Percentiles rank a stretch among this genome's conserved stretches.
These are phyloP conservation scores for Populus deltoides DNA, from an alignment of 345 rosid genomes.

Conservation along the genomic window DNA sequence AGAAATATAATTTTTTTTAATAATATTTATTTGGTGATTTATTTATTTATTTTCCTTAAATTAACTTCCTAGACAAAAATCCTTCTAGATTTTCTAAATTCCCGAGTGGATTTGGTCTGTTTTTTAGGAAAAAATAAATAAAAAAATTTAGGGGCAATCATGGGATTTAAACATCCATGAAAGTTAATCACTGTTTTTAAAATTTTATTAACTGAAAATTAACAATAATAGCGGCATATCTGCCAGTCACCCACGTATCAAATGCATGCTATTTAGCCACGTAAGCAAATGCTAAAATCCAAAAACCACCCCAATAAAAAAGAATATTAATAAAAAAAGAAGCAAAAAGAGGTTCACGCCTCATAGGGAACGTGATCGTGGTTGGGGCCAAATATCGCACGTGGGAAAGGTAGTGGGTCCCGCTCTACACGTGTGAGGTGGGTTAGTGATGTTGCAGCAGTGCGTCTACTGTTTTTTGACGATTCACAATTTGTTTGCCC, in stretches of 20 bases:
- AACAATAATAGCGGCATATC: slow-evolving; percentile 22
- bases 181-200: not conserved
- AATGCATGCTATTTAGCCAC: slow-evolving; percentile 8
- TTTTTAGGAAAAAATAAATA: not conserved
- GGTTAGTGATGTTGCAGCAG: not conserved
- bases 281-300: slow-evolving; percentile 17
- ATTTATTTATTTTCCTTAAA: not conserved
- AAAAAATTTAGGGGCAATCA: not conserved
- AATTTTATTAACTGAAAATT: not conserved
- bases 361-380: slow-evolving; percentile 12
- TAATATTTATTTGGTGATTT: not conserved
- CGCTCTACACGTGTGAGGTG: slow-evolving; percentile 16
- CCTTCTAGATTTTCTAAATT: not conserved
- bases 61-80: not conserved
- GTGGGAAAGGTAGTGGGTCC: slow-evolving; percentile 17
- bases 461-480: not conserved
- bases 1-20: not conserved
- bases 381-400: not conserved
- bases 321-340: too few species aligned
- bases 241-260: slow-evolving; percentile 28
- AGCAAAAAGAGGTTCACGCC: not conserved
- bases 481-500: not conserved
- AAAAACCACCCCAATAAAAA: not conserved
- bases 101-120: not conserved
- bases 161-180: not conserved